Conservation (phyloP, 805 yeast genomes). For the Saturnispora sanitii region DNA sequence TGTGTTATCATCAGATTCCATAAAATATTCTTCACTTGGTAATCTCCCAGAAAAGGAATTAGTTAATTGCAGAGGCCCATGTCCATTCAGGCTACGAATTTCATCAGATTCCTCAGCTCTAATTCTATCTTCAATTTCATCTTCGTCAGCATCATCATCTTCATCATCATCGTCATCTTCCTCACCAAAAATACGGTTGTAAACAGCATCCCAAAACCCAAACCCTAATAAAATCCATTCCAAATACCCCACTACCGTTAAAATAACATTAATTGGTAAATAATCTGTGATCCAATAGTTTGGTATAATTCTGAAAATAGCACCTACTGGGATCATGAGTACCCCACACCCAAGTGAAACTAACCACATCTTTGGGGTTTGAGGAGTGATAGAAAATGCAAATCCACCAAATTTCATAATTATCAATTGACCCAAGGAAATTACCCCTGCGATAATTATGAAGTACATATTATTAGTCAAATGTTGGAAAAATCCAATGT, state of each 20-base stretch:
- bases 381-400: conserved; percentile 75
- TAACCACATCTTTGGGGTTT: conserved; percentile 84
- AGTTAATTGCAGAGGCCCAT: too few species aligned
- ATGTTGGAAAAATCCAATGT: conserved; percentile 76
- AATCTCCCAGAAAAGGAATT: background rate
- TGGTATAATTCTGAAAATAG: conserved; percentile 68
- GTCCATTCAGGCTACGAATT: too few species aligned
- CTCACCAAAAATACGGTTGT: background rate
- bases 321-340: conserved; percentile 72
- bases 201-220: conserved; percentile 9
- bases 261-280: conserved; percentile 45
- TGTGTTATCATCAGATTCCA: conserved; percentile 2
- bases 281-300: conserved; percentile 58
- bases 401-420: conserved; percentile 98
- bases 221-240: conserved; percentile 14
- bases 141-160: background rate
- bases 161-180: conserved; percentile 1
- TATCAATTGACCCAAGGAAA: conserved; percentile 75
- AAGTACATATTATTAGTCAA: conserved; percentile 78
- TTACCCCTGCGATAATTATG: conserved; percentile 56
- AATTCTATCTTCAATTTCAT: background rate
- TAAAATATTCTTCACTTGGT: conserved; percentile 8
- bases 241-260: conserved; percentile 16
- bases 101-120: background rate
- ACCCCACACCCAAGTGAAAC: conserved; percentile 77